These are phyloP conservation scores for Globisporangium echinulatum DNA, from an alignment of 352 stramenopile genomes.

Conservation along the genomic window DNA sequence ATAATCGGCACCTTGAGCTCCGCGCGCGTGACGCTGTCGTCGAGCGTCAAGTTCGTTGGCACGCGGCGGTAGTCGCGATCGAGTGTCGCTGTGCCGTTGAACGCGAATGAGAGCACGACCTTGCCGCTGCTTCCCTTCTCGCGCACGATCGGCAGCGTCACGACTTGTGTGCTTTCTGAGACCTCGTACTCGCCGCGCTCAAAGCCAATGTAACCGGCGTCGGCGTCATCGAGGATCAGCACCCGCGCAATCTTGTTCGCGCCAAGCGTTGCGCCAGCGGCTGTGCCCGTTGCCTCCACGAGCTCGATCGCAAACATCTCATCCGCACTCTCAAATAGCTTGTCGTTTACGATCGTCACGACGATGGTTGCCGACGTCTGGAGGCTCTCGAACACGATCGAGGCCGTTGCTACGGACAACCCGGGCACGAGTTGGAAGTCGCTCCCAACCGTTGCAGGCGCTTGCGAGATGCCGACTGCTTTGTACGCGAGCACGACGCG, in stretches of 20 bases:
- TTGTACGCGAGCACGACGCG: constrained; percentile 26
- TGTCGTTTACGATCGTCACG: constrained; percentile 42
- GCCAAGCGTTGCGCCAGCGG: constrained; percentile 24
- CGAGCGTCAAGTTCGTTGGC: constrained; percentile 23
- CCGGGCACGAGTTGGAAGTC: constrained; percentile 26
- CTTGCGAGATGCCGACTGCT: constrained; percentile 3
- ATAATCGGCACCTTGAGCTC: constrained; percentile 44
- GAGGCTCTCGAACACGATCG: constrained; percentile 27
- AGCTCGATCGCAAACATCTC: constrained; percentile 40
- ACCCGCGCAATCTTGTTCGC: constrained; percentile 23
- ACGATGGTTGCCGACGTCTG: constrained; percentile 20
- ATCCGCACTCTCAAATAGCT: constrained; percentile 26
- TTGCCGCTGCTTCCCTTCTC: constrained; percentile 30
- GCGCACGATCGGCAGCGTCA: constrained; percentile 36
- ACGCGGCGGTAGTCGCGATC: constrained; percentile 44
- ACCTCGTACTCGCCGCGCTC: constrained; percentile 21
- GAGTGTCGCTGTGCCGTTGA: constrained; percentile 28
- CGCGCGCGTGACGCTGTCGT: constrained; percentile 23
- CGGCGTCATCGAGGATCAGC: constrained; percentile 55
- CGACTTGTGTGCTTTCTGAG: constrained; percentile 23
- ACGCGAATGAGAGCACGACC: constrained; percentile 33
- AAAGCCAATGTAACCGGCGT: constrained; percentile 54
- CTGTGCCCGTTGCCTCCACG: constrained; percentile 5
- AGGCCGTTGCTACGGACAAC: constrained; percentile 12
- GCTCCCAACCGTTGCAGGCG: constrained; percentile 20